Evolutionary conservation across 208 protist species (phyloP), one percentile per base, ranked within the genome.

Genomic region (Borovskyia barvae): DNA sequence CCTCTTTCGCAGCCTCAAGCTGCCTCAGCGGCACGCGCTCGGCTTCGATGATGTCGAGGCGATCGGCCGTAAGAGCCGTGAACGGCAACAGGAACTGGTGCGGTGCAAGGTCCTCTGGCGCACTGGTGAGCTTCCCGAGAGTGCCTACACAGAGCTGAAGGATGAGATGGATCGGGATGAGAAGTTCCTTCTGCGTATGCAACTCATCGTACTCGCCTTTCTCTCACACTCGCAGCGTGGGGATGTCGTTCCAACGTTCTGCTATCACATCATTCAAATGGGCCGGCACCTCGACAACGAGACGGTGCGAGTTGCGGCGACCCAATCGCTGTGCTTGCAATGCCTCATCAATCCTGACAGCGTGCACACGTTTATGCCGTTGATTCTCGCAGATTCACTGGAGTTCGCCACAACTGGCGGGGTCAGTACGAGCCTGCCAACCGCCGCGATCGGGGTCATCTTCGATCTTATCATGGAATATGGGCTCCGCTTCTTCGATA

Each of bases 381-480:
- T 93, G 19, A 83, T 95, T 51, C 43, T 93, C 8, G 70, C 58
- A 32, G 85, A 93, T 54, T 74, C 90, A 5, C 54, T 71, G 26
- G 78, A 81, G 19, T 66, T 62, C 39, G 58, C 58, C 11, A 29
- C 22, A 17, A 46, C 17, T 19, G 32, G 30, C 20, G 45, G 32
- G 28, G 12, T 37, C 7, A 46, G 60, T 30, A 29, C 71, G 11
- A 78, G 74, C 15, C 78, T 93, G 5, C 63, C 90, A 25, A 36
- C 86, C 25, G 74, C 85, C 6, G 83, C 90, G 11, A 63, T 93
- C 9, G 86, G 80, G 11, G 84, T 85, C 19, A 49, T 73, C 61
- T 90, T 93, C 48, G 90, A 95, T 53, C 66, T 95, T 20, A 64
- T 95, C 40, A 85, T 87, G 71, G 86, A 95, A 72, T 95, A 93